Percentiles rank a stretch among this genome's conserved stretches.
phyloP scores from a whole-genome alignment of 1,139 yeast species.

The Hyphopichia wangnamkhiaoensis region DNA sequence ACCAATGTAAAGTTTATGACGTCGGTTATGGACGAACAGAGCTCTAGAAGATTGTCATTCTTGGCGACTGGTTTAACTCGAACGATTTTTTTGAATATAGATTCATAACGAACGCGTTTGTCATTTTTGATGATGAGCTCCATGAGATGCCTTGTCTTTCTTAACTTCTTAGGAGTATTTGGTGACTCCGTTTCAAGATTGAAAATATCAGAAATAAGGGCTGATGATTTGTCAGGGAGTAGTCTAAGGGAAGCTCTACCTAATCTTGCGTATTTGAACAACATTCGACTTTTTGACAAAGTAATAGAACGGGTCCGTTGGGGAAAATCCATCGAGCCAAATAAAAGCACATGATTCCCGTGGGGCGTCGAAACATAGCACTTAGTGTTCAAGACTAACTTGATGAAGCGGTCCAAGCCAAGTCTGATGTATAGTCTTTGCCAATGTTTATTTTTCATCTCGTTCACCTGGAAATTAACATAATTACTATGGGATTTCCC shows the following conservation, averaged over 20 bases:
- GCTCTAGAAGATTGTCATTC: background rate
- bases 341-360: conserved; percentile 28
- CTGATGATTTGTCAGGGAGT: conserved; percentile 3
- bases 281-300: conserved; percentile 12
- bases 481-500: conserved; percentile 26
- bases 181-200: background rate
- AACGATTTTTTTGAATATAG: conserved; percentile 3
- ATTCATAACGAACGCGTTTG: conserved; percentile 1
- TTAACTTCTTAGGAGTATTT: background rate
- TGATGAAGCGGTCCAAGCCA: conserved; percentile 32
- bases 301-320: background rate
- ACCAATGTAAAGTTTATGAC: conserved; percentile 44
- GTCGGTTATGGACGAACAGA: conserved; percentile 3
- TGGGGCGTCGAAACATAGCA: conserved; percentile 19
- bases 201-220: conserved; percentile 7
- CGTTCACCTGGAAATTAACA: conserved; percentile 26
- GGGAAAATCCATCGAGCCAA: conserved; percentile 26
- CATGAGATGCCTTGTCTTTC: background rate
- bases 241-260: conserved; percentile 1
- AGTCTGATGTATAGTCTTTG: conserved; percentile 28
- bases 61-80: background rate
- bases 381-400: conserved; percentile 29
- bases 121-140: conserved; percentile 1
- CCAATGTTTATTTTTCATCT: conserved; percentile 40
- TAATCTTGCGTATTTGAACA: conserved; percentile 8